phyloP scores from a whole-genome alignment of 768 basidiomycete species.

The Lactifluus rugatus region DNA sequence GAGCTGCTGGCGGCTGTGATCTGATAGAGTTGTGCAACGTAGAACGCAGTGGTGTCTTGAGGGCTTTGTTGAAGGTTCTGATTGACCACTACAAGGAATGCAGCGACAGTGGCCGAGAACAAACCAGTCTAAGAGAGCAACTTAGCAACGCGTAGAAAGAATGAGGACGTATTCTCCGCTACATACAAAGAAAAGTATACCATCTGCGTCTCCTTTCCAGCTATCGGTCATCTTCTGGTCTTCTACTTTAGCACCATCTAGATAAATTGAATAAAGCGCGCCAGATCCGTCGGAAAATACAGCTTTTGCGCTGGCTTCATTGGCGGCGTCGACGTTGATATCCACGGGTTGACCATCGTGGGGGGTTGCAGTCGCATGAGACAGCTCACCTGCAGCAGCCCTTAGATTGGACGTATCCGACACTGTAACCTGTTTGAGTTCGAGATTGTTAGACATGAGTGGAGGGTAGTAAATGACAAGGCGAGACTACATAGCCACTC shows the following conservation, averaged over 20 bases:
- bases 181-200: conserved; percentile 1
- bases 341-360: neutral
- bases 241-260: neutral
- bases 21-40: neutral
- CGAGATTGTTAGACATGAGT: neutral
- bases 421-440: neutral
- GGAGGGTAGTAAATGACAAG: neutral
- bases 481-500: neutral
- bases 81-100: neutral
- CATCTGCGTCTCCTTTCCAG: conserved; percentile 1
- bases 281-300: neutral
- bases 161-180: neutral
- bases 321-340: neutral
- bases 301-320: neutral
- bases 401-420: neutral
- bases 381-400: neutral
- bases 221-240: neutral
- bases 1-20: neutral
- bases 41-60: neutral
- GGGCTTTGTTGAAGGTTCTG: neutral
- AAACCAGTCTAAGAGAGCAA: neutral
- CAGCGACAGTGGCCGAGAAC: neutral
- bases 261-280: neutral
- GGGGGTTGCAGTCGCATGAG: neutral
- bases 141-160: neutral